Conservation (phyloP, 768 basidiomycete species). For the Russula vinacea region DNA sequence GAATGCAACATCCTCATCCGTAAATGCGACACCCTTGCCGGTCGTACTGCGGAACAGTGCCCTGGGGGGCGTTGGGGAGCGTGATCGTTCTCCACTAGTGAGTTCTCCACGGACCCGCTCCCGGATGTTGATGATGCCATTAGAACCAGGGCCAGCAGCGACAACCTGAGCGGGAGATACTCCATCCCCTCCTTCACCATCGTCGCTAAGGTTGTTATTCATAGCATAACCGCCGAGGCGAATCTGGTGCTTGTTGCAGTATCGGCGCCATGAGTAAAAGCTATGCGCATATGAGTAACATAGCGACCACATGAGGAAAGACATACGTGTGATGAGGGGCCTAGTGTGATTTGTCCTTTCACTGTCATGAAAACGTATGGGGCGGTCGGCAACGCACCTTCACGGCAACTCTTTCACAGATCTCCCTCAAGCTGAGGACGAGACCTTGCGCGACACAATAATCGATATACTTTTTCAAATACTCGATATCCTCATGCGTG, state of each 20-base stretch:
- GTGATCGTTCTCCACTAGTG: conserved; percentile 44
- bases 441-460: conserved; percentile 87
- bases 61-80: conserved; percentile 78
- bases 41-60: conserved; percentile 82
- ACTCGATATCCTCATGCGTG: conserved; percentile 77
- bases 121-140: conserved; percentile 45
- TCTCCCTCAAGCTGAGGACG: conserved; percentile 77
- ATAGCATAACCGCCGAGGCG: conserved; percentile 82
- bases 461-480: conserved; percentile 85
- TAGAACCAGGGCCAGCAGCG: conserved; percentile 39
- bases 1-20: conserved; percentile 76
- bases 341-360: conserved; percentile 37
- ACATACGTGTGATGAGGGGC: conserved; percentile 86
- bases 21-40: conserved; percentile 87
- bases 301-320: neutral
- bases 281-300: conserved; percentile 38
- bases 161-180: conserved; percentile 26
- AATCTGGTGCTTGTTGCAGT: conserved; percentile 91
- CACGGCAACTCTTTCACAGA: conserved; percentile 82
- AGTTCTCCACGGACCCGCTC: conserved; percentile 41
- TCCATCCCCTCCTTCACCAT: conserved; percentile 45
- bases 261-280: conserved; percentile 88
- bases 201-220: conserved; percentile 65
- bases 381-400: conserved; percentile 48
- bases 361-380: neutral